phyloP scores from a whole-genome alignment of 2,329 filamentous ascomycete genomes.

The Rutstroemia sp. region DNA sequence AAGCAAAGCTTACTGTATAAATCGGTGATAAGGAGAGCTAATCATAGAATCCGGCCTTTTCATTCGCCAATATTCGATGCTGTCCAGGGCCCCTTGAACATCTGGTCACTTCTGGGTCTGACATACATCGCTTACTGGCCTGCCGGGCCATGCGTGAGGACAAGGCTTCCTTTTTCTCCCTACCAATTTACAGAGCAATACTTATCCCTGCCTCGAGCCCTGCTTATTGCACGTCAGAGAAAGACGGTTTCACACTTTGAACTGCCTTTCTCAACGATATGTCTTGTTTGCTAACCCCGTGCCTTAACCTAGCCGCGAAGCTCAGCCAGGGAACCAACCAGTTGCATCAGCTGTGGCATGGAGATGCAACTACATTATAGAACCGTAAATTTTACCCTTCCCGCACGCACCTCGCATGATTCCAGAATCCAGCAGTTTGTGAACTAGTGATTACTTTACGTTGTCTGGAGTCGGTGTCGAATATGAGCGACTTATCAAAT shows the following conservation, averaged over 20 bases:
- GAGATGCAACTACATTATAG: background rate
- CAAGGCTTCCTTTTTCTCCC: background rate
- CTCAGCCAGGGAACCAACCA: background rate
- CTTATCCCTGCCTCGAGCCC: background rate
- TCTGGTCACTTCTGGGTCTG: background rate
- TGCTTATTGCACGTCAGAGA: background rate
- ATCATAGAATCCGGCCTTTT: too few relatives aligned
- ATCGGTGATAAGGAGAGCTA: too few relatives aligned
- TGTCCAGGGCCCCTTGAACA: background rate
- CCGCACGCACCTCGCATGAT: background rate
- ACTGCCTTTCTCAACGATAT: background rate
- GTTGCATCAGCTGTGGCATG: background rate
- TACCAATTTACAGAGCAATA: background rate
- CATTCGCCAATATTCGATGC: background rate
- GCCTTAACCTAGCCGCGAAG: background rate
- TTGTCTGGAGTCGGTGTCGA: background rate
- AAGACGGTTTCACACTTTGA: background rate
- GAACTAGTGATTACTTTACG: background rate
- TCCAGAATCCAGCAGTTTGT: background rate
- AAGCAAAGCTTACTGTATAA: too few relatives aligned
- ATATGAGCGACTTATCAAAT: slow-evolving; percentile 3
- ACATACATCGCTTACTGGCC: background rate
- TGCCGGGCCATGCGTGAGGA: background rate
- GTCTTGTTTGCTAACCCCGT: background rate
- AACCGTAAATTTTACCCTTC: background rate